Evolutionary conservation across 2,329 filamentous ascomycete species (phyloP).

Genomic region (Penicillium corylophilum): DNA sequence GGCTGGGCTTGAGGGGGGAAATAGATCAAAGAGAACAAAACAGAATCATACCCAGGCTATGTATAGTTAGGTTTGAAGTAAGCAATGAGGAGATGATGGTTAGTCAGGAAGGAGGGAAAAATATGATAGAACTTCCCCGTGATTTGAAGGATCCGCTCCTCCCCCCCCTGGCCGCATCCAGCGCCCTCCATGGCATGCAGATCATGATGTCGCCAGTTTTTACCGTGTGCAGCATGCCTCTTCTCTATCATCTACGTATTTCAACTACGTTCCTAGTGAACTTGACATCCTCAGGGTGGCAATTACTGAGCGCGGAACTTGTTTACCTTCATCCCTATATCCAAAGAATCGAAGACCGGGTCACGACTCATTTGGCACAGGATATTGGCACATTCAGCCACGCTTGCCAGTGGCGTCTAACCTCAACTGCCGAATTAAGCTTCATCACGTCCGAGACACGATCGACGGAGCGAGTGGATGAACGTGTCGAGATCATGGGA

Average conservation of each 20-base stretch:
- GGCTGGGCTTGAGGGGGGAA: conserved; percentile 10
- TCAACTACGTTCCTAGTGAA: background rate
- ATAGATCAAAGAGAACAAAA: conserved; percentile 4
- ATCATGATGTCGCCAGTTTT: conserved; percentile 22
- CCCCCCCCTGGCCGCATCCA: conserved; percentile 23
- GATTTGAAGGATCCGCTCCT: conserved; percentile 8
- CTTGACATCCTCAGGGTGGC: too few species aligned
- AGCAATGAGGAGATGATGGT: background rate
- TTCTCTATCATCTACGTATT: background rate
- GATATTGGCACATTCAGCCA: background rate
- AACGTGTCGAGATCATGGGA: background rate
- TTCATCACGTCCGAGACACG: conserved; percentile 23
- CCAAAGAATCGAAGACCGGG: background rate
- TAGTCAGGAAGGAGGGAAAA: conserved; percentile 11
- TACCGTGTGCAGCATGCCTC: conserved; percentile 3
- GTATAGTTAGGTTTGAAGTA: conserved; percentile 12
- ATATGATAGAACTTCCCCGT: conserved; percentile 13
- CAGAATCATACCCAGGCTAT: conserved; percentile 11
- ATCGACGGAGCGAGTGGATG: conserved; percentile 10
- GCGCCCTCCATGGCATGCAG: conserved; percentile 21
- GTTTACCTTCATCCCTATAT: background rate
- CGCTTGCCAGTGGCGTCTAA: conserved; percentile 11
- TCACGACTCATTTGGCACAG: background rate
- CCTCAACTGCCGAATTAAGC: conserved; percentile 15
- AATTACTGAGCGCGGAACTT: background rate